Percentiles rank a stretch among this genome's conserved stretches.
These are phyloP conservation scores for Trypanosoma avium DNA, from an alignment of 208 protist genomes.

Conservation along the genomic window DNA sequence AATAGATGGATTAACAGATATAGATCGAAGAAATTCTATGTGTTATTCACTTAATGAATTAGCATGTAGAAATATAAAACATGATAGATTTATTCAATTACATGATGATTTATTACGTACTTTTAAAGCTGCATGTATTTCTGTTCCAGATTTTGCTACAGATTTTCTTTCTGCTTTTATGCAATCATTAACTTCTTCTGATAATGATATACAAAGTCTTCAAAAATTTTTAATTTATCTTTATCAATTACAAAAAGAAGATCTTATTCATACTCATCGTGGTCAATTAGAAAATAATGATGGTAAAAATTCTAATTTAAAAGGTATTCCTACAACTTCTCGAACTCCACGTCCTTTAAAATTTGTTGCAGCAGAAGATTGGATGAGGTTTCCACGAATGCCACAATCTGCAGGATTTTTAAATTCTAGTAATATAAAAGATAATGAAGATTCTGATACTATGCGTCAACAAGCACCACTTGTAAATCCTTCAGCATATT, in stretches of 20 bases:
- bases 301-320: slow-evolving; percentile 3
- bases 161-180: slow-evolving; percentile 22
- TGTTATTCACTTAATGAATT: slow-evolving; percentile 26
- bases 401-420: slow-evolving; percentile 18
- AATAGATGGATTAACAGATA: slow-evolving; percentile 17
- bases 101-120: slow-evolving; percentile 29
- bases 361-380: slow-evolving; percentile 20
- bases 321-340: not conserved
- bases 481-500: slow-evolving; percentile 36
- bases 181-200: slow-evolving; percentile 19
- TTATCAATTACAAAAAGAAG: slow-evolving; percentile 24
- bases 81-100: slow-evolving; percentile 25
- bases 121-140: slow-evolving; percentile 22
- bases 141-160: slow-evolving; percentile 25
- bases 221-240: slow-evolving; percentile 22
- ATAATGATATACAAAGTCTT: slow-evolving; percentile 13
- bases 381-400: slow-evolving; percentile 29
- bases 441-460: slow-evolving; percentile 4
- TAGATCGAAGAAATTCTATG: slow-evolving; percentile 1
- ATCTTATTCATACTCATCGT: slow-evolving; percentile 25
- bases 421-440: not conserved
- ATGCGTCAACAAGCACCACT: slow-evolving; percentile 16
- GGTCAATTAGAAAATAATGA: slow-evolving; percentile 9
- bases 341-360: not conserved
- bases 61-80: slow-evolving; percentile 22